Evolutionary conservation across 345 rosid genomes (phyloP).

Genomic region (Erucastrum elatum): DNA sequence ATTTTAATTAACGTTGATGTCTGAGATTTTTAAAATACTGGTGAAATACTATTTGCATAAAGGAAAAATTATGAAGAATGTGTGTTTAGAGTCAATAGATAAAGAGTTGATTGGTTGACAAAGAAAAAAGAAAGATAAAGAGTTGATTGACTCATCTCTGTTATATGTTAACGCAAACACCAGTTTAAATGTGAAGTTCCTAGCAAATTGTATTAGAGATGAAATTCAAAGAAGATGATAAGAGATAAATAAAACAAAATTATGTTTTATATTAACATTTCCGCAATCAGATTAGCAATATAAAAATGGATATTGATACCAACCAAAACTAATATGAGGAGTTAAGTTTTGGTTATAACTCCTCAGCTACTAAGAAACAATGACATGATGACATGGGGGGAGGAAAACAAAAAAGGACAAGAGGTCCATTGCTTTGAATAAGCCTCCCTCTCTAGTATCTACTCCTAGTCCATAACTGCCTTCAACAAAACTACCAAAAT

Average conservation of each 20-base stretch:
- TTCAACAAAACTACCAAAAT: constrained; percentile 17
- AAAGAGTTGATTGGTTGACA: not conserved
- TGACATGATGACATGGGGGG: not conserved
- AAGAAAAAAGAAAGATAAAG: not conserved
- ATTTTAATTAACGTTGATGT: not conserved
- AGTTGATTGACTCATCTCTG: not conserved
- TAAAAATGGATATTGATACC: not conserved
- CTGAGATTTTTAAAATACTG: not conserved
- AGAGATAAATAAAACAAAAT: not conserved
- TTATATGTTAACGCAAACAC: not conserved
- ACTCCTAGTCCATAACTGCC: constrained; percentile 12
- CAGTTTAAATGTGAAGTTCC: not conserved
- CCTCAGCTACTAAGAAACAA: constrained; percentile 5
- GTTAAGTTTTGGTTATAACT: constrained; percentile 7
- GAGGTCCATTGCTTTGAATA: not conserved
- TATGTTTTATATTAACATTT: not conserved
- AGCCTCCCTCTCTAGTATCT: constrained; percentile 3
- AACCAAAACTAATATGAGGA: constrained; percentile 5
- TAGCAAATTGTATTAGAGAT: not conserved
- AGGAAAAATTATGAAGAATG: not conserved
- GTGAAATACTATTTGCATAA: not conserved
- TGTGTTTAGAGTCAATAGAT: not conserved
- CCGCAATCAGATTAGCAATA: not conserved
- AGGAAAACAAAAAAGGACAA: not conserved
- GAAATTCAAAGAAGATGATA: not conserved